These are phyloP conservation scores for Agrocybe chaxingu DNA, from an alignment of 768 basidiomycete genomes.

Conservation along the genomic window DNA sequence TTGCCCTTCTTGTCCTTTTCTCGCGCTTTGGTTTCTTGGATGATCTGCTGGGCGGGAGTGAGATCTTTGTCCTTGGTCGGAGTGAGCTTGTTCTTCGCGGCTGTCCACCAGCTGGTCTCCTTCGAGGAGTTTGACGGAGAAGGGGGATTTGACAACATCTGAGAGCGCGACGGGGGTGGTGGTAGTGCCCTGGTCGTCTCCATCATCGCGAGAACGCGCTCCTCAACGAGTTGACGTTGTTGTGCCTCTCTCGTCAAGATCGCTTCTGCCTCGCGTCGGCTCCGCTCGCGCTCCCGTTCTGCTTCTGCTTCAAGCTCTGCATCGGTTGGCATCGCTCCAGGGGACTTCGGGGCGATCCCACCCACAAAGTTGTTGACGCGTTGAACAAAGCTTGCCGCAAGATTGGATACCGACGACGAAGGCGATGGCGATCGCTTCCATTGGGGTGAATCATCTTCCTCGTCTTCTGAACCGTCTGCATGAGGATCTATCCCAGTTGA, in stretches of 20 bases:
- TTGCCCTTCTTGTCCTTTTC: constrained; percentile 57
- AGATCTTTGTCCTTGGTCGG: constrained; percentile 76
- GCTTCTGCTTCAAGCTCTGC: constrained; percentile 83
- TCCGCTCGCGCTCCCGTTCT: constrained; percentile 70
- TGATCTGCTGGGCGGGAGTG: constrained; percentile 84
- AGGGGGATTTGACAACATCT: constrained; percentile 52
- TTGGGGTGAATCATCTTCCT: constrained; percentile 31
- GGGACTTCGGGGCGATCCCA: constrained; percentile 41
- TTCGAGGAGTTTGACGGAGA: constrained; percentile 66
- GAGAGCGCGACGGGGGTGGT: constrained; percentile 61
- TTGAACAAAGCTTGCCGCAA: constrained; percentile 74
- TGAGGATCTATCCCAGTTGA: constrained; percentile 44
- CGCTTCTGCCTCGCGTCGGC: constrained; percentile 72
- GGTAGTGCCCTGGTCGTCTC: constrained; percentile 44
- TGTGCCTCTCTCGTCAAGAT: constrained; percentile 72
- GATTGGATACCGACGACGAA: constrained; percentile 66
- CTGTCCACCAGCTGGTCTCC: constrained; percentile 72
- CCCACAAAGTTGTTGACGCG: constrained; percentile 68
- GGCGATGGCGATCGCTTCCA: constrained; percentile 56
- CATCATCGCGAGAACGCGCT: constrained; percentile 76
- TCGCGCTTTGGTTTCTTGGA: constrained; percentile 67
- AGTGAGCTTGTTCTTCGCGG: constrained; percentile 72
- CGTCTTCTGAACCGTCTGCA: constrained; percentile 39
- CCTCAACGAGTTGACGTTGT: constrained; percentile 65
- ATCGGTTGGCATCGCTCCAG: constrained; percentile 51